Base-by-base conservation (phyloP, 352 stramenopile genomes). In the Phytophthora megakarya region DNA sequence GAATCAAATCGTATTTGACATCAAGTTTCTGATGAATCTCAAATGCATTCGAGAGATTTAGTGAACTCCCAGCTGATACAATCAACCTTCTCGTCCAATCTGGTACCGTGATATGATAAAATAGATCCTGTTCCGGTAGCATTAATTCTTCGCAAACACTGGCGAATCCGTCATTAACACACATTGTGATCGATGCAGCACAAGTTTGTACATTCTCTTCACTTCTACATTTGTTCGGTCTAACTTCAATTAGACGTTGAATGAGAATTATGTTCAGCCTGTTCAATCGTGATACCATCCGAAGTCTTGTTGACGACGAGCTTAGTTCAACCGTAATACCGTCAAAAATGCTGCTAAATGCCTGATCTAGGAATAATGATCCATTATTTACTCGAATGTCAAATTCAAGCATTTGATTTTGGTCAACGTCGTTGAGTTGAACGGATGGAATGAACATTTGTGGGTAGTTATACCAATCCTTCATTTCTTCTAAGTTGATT, bases 401-500 rank as follows among this genome's bases (percentile, higher is more conserved):
- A n/a, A 84, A 55, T 10, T 71, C 58, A 22, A 83, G 59, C 5
- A 70, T 38, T 32, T 86, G 73, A n/a, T 48, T 23, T 2, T 35
- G 25, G 28, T 89, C 80, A 0, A 66, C 48, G 22, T 89, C 78
- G 3, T 57, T 35, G 0, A 87, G 25, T 25, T 35, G 44, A 37
- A 89, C 55, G 3, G 42, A 26, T 3, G 80, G 77, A 5, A 86
- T 53, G 19, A 81, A 72, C 23, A 59, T 56, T 19, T 59, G 60
- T 19, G 78, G 57, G 7, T 54, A 49, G 0, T 25, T 40, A 45
- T 70, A 70, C 66, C 72, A 81, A 44, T 67, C 51, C n/a, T 60
- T 51, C 12, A 46, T 37, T 16, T 64, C 51, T 9, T 53, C 37
- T 19, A 35, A 54, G 18, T 46, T 49, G 13, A 76, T 74, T 11